Percentiles rank a stretch among this genome's conserved stretches.
These are phyloP conservation scores for Fragilaria crotonensis DNA, from an alignment of 108 stramenopile genomes.

Conservation along the genomic window DNA sequence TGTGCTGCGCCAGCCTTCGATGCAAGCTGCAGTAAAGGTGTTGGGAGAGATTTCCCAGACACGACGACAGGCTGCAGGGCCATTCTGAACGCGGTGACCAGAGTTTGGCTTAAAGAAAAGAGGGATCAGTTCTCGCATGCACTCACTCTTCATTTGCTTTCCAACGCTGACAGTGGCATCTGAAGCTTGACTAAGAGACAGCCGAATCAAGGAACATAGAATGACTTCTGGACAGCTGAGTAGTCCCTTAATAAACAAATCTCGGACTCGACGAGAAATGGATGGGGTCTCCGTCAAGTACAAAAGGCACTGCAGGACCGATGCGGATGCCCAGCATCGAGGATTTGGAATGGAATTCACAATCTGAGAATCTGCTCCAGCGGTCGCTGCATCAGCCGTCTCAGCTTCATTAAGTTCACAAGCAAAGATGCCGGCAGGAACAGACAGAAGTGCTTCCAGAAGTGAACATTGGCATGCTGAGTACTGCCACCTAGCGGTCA, in stretches of 20 bases:
- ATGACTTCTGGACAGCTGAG: constrained; percentile 70
- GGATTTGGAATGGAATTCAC: constrained; percentile 38
- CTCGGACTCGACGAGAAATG: constrained; percentile 60
- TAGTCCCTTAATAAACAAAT: constrained; percentile 66
- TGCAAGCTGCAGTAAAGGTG: constrained; percentile 78
- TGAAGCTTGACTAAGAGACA: constrained; percentile 29
- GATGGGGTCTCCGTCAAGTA: constrained; percentile 68
- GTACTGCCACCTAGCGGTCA: constrained; percentile 77
- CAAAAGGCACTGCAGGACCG: constrained; percentile 63
- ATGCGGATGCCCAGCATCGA: constrained; percentile 62
- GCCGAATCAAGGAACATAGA: constrained; percentile 64
- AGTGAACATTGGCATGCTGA: constrained; percentile 73
- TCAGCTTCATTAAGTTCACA: constrained; percentile 67
- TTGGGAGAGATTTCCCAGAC: constrained; percentile 82
- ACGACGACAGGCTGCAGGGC: constrained; percentile 69
- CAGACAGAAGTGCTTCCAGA: constrained; percentile 51
- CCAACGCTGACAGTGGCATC: constrained; percentile 53
- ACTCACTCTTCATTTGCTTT: constrained; percentile 75
- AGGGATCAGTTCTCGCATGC: constrained; percentile 89
- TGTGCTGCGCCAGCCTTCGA: constrained; percentile 86
- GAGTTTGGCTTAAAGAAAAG: constrained; percentile 83
- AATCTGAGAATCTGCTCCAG: constrained; percentile 15
- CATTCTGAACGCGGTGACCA: constrained; percentile 61
- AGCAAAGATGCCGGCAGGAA: constrained; percentile 56
- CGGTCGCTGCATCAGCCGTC: constrained; percentile 57